Percentiles rank a stretch among this genome's conserved stretches.
phyloP scores from a whole-genome alignment of 2,329 filamentous ascomycete genomes.

The Sporothrix pallida region DNA sequence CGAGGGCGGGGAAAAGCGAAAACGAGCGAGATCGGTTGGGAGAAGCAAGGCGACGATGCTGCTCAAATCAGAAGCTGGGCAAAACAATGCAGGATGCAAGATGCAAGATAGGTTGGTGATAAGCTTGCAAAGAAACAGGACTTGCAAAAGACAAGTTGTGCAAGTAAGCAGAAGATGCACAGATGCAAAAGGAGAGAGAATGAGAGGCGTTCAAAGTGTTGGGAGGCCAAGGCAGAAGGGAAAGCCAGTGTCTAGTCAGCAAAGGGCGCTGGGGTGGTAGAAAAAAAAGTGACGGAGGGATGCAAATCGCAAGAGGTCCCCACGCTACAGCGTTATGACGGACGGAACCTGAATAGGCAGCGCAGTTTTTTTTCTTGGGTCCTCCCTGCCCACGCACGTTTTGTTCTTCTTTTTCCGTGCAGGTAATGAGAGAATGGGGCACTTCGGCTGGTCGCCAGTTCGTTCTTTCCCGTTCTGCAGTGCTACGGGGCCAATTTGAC shows the following conservation, averaged over 20 bases:
- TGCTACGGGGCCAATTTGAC: conserved; percentile 2
- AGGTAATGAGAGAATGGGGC: not conserved
- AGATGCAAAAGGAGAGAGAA: not conserved
- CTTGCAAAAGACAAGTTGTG: not conserved
- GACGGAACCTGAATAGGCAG: conserved; percentile 21
- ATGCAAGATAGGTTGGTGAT: not conserved
- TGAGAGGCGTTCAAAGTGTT: conserved; percentile 1
- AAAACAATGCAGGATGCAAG: not conserved
- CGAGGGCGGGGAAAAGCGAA: not conserved
- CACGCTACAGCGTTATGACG: conserved; percentile 13
- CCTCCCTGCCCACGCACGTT: conserved; percentile 17
- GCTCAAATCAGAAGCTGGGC: not conserved
- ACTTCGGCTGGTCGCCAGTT: conserved; percentile 14
- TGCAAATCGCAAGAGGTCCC: not conserved
- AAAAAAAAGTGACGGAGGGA: conserved; percentile 4
- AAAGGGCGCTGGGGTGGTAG: conserved; percentile 1
- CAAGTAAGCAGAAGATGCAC: not conserved
- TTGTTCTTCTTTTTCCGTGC: not conserved
- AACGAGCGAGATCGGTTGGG: not conserved
- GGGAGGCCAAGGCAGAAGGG: conserved; percentile 15
- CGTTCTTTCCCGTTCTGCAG: conserved; percentile 14
- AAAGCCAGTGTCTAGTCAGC: conserved; percentile 13
- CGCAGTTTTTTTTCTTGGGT: conserved; percentile 15
- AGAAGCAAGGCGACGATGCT: conserved; percentile 1
- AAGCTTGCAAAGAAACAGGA: not conserved